Conservation (phyloP, 352 stramenopile genomes). For the Pythium dissimile region DNA sequence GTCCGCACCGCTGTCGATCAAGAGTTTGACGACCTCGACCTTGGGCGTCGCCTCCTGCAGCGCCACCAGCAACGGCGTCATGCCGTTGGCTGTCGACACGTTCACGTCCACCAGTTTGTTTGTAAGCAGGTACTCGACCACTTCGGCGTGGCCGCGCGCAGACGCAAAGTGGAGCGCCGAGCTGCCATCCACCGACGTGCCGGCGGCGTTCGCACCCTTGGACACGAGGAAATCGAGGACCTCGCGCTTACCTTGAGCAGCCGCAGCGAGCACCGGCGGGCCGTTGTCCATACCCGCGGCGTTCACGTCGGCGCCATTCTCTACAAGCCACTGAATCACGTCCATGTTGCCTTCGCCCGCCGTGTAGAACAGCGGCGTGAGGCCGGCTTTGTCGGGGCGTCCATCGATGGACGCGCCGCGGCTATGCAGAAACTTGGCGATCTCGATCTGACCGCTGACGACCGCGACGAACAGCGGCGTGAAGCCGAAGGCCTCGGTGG, state of each 20-base stretch:
- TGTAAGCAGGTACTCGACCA: constrained; percentile 16
- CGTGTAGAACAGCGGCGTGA: constrained; percentile 27
- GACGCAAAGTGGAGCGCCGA: constrained; percentile 24
- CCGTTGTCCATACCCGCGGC: constrained; percentile 10
- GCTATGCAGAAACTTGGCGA: constrained; percentile 17
- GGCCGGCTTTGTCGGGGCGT: constrained; percentile 18
- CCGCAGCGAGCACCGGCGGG: constrained; percentile 21
- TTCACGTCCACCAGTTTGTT: constrained; percentile 24
- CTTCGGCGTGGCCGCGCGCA: constrained; percentile 6
- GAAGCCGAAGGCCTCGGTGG: constrained; percentile 20
- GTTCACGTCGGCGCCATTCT: constrained; percentile 25
- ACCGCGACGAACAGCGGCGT: constrained; percentile 30
- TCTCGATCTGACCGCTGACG: constrained; percentile 23
- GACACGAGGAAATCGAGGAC: constrained; percentile 18
- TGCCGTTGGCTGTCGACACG: constrained; percentile 12
- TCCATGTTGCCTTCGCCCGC: constrained; percentile 14
- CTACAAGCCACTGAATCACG: constrained; percentile 20
- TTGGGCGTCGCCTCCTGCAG: constrained; percentile 14
- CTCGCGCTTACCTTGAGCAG: constrained; percentile 20
- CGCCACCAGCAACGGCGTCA: constrained; percentile 24
- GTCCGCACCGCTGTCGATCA: constrained; percentile 17
- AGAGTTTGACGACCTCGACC: constrained; percentile 14
- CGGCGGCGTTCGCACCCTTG: constrained; percentile 8
- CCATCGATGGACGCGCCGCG: constrained; percentile 21
- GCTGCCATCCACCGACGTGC: constrained; percentile 14